Conservation (phyloP, 495 filamentous ascomycete species). For the Terfezia claveryi region DNA sequence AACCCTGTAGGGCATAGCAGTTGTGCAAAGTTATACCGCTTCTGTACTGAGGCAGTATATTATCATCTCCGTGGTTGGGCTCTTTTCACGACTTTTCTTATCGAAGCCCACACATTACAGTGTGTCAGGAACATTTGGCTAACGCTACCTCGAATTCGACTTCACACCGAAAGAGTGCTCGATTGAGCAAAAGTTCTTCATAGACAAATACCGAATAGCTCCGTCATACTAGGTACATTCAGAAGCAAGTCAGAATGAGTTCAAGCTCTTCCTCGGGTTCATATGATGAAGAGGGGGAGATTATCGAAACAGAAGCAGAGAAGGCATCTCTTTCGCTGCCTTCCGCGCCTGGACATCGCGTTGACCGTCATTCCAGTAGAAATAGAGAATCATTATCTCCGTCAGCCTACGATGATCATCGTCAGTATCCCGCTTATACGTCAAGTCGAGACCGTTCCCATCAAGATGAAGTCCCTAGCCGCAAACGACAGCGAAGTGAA, state of each 20-base stretch:
- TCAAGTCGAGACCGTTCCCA: slow-evolving; percentile 18
- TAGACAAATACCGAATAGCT: too few relatives aligned
- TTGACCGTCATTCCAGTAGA: slow-evolving; percentile 52
- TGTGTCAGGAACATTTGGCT: too few relatives aligned
- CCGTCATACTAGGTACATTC: not conserved
- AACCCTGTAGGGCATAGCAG: too few relatives aligned
- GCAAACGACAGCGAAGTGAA: slow-evolving; percentile 16
- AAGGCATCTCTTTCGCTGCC: slow-evolving; percentile 49
- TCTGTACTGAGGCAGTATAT: not conserved
- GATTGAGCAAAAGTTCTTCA: too few relatives aligned
- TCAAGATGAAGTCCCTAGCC: slow-evolving; percentile 14
- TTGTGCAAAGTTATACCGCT: too few relatives aligned
- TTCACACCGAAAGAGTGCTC: too few relatives aligned
- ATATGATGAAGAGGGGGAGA: slow-evolving; percentile 42
- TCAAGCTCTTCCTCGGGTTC: slow-evolving; percentile 39
- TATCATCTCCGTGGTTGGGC: not conserved
- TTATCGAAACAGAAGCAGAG: slow-evolving; percentile 44
- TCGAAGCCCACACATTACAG: too few relatives aligned
- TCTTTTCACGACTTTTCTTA: not conserved
- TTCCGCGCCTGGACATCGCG: slow-evolving; percentile 49
- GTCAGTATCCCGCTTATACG: slow-evolving; percentile 45
- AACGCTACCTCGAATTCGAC: too few relatives aligned
- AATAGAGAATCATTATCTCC: slow-evolving; percentile 26
- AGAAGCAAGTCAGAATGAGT: not conserved
- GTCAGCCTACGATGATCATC: slow-evolving; percentile 18